Percentiles rank a stretch among this genome's conserved stretches.
Evolutionary conservation across 441 rosid species (phyloP).

Genomic region (Viola pubescens): DNA sequence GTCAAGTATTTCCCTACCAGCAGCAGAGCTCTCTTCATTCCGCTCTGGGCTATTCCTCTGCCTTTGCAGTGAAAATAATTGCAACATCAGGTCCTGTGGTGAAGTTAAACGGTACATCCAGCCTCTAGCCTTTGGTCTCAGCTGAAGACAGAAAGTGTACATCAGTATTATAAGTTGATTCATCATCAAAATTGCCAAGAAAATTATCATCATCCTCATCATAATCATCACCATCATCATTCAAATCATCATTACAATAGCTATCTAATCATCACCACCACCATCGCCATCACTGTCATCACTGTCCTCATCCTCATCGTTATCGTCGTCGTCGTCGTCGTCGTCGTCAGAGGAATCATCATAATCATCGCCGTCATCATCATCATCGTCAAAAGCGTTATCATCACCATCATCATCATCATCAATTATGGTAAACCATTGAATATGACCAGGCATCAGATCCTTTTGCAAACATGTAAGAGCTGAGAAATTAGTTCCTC

Average conservation of each 20-base stretch:
- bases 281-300: slow-evolving; percentile 11
- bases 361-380: slow-evolving; percentile 19
- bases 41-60: slow-evolving; percentile 29
- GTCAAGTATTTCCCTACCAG: slow-evolving; percentile 42
- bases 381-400: slow-evolving; percentile 10
- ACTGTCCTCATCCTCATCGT: slow-evolving; percentile 10
- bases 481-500: slow-evolving; percentile 30
- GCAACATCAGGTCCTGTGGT: slow-evolving; percentile 55
- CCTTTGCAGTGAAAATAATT: slow-evolving; percentile 47
- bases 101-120: slow-evolving; percentile 51
- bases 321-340: slow-evolving; percentile 1
- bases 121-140: slow-evolving; percentile 44
- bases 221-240: slow-evolving; percentile 3
- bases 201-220: slow-evolving; percentile 13
- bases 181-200: slow-evolving; percentile 17
- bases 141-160: slow-evolving; percentile 52
- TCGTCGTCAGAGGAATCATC: slow-evolving; percentile 2
- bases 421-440: slow-evolving; percentile 27
- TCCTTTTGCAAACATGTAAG: slow-evolving; percentile 51
- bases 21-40: slow-evolving; percentile 32
- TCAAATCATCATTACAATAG: slow-evolving; percentile 10
- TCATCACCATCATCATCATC: slow-evolving; percentile 21
- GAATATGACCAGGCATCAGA: slow-evolving; percentile 19
- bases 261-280: slow-evolving; percentile 21
- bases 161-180: slow-evolving; percentile 17